Evolutionary conservation across 768 basidiomycete genomes (phyloP).

Genomic region (Hypholoma fasciculare): DNA sequence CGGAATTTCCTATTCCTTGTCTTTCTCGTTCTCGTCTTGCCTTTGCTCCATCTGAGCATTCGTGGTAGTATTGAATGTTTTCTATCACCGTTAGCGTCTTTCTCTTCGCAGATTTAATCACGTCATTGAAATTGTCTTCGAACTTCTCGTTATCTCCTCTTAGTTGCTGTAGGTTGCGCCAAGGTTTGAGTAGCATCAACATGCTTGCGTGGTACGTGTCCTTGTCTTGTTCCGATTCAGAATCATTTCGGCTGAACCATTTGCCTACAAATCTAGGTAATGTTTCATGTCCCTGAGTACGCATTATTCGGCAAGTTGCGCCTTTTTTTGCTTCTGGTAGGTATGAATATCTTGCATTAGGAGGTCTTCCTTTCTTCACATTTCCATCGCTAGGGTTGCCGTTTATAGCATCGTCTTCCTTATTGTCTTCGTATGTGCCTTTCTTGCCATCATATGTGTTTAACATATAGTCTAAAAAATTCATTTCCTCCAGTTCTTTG

Average conservation of each 20-base stretch:
- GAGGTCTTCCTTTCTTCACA: conserved; percentile 17
- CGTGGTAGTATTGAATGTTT: conserved; percentile 35
- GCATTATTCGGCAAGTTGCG: conserved; percentile 16
- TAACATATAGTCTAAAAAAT: conserved; percentile 15
- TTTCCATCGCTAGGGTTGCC: too few relatives aligned
- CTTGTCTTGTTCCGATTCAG: neutral
- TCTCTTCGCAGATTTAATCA: neutral
- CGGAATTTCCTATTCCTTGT: neutral
- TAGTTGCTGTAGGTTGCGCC: conserved; percentile 26
- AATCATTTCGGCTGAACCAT: conserved; percentile 27
- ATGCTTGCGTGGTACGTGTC: conserved; percentile 30
- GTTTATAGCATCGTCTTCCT: neutral
- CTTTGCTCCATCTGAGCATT: conserved; percentile 19
- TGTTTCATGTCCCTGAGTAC: conserved; percentile 28
- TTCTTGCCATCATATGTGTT: conserved; percentile 20
- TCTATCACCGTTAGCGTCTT: conserved; percentile 10
- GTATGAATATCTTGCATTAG: conserved; percentile 3
- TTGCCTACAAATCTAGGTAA: conserved; percentile 32
- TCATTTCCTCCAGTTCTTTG: conserved; percentile 10
- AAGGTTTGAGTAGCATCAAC: conserved; percentile 34
- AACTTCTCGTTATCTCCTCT: conserved; percentile 16
- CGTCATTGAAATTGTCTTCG: neutral
- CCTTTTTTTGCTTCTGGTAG: neutral
- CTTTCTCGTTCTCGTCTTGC: neutral
- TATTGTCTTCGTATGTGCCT: too few relatives aligned